A percentile compares a stretch with the other conserved stretches of the same genome.
Conservation (phyloP, 192 early-diverging fungal genomes). For the Backusella psychrophila region DNA sequence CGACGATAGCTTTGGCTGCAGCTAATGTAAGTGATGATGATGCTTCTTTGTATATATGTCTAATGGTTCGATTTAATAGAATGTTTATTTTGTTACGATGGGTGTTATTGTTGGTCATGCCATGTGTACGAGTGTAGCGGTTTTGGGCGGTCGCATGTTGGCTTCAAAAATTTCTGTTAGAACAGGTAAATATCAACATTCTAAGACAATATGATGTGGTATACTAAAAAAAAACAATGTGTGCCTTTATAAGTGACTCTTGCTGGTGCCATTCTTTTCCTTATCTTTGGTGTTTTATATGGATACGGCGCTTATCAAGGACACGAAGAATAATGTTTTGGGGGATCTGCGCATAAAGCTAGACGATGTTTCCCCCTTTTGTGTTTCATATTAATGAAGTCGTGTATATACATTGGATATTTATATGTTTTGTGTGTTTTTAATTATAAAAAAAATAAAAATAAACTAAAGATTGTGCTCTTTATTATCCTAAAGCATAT, state of each 20-base stretch:
- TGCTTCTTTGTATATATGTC: neutral
- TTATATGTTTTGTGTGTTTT: neutral
- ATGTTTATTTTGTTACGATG: slow-evolving; percentile 87
- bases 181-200: slow-evolving; percentile 49
- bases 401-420: neutral
- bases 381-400: neutral
- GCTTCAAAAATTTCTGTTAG: slow-evolving; percentile 84
- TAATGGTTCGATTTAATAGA: slow-evolving; percentile 39
- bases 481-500: neutral
- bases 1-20: slow-evolving; percentile 93
- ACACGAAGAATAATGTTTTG: neutral
- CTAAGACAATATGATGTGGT: neutral
- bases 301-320: slow-evolving; percentile 16
- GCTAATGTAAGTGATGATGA: slow-evolving; percentile 58
- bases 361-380: neutral
- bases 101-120: slow-evolving; percentile 90
- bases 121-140: slow-evolving; percentile 89
- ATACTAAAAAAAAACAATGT: neutral
- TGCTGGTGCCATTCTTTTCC: slow-evolving; percentile 83
- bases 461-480: neutral
- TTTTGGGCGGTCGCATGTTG: slow-evolving; percentile 89
- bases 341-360: neutral
- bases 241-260: slow-evolving; percentile 60
- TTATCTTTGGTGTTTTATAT: slow-evolving; percentile 66
- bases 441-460: neutral